phyloP scores from a whole-genome alignment of 306 rosid species.

The Styphnolobium japonicum region DNA sequence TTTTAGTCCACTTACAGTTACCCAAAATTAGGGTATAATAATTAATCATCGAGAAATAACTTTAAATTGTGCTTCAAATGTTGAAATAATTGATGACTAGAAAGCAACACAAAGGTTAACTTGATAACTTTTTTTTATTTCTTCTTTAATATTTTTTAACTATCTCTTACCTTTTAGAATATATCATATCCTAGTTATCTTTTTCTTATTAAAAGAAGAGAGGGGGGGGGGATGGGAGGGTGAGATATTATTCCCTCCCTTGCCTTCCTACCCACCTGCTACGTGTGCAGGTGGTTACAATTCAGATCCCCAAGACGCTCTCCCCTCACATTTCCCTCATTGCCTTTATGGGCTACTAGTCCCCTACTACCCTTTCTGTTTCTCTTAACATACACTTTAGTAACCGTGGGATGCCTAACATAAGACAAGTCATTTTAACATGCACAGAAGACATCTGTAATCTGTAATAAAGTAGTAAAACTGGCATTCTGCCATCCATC shows the following conservation, averaged over 20 bases:
- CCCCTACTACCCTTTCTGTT: too few species aligned
- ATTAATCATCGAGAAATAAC: not conserved
- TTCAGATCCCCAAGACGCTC: too few species aligned
- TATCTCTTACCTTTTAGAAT: not conserved
- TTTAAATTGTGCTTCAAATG: not conserved
- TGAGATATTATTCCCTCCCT: not conserved
- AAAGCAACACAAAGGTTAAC: not conserved
- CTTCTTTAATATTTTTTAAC: not conserved
- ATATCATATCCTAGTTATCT: not conserved
- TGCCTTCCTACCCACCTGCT: too few species aligned
- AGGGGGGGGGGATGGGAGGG: not conserved
- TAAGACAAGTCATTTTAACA: not conserved
- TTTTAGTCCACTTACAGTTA: not conserved
- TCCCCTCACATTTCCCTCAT: too few species aligned
- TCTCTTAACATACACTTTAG: too few species aligned
- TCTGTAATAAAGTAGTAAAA: not conserved
- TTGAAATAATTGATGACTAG: not conserved
- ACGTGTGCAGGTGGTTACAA: too few species aligned
- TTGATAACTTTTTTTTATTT: not conserved
- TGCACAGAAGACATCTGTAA: not conserved
- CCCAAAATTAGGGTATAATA: not conserved
- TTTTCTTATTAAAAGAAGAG: not conserved
- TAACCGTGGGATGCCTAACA: too few species aligned
- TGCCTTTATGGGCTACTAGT: too few species aligned
- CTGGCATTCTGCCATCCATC: not conserved